Evolutionary conservation across 1,139 yeast genomes (phyloP), one percentile per base, ranked within the genome.

Genomic region (Candida freyschussii): DNA sequence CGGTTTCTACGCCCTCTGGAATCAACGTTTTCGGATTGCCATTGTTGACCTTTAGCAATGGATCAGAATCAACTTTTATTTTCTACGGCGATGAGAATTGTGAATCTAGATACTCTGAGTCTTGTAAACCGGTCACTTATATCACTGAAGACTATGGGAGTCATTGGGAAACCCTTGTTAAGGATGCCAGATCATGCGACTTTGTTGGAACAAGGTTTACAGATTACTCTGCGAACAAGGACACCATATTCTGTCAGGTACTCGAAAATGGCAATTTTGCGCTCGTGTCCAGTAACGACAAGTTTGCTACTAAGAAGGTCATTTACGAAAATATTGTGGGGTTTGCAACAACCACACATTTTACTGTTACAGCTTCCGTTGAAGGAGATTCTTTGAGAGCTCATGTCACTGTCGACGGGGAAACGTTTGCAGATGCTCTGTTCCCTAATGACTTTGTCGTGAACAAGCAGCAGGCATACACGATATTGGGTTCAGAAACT

Each of bases 371-470:
- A 30, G 96, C 96, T 0, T 63, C 78, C 6, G 48, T 60, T 32
- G 56, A 57, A 16, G 59, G 50, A 2, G 53, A 55, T 7, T 52
- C 55, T 4, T 63, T 89, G 39, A 67, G 67, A 34, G 87, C 94
- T 0, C 70, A 67, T 48, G 89, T 86, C 0, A 79, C 96, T 1
- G 70, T 78, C 23, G 95, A 91, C 59, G 98, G 97, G n/a, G 45
- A 47, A 6, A 68, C 63, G 2, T 91, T 79, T 65, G 94, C 95
- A 0, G 78, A 72, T 37, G 94, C 94, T 0, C 67, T 71, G 35
- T 81, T 87, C 58, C 98, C 98, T 1, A 65, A 68, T 21, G 77
- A 82, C 51, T 66, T 82, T 47, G 59, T 67, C 19, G 75, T 79
- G 14, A 72, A 71, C 29, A 65, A 68, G 23, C 82, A 80, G 46